phyloP scores from a whole-genome alignment of 1,139 yeast genomes.

The Saccharomyces hybrid region DNA sequence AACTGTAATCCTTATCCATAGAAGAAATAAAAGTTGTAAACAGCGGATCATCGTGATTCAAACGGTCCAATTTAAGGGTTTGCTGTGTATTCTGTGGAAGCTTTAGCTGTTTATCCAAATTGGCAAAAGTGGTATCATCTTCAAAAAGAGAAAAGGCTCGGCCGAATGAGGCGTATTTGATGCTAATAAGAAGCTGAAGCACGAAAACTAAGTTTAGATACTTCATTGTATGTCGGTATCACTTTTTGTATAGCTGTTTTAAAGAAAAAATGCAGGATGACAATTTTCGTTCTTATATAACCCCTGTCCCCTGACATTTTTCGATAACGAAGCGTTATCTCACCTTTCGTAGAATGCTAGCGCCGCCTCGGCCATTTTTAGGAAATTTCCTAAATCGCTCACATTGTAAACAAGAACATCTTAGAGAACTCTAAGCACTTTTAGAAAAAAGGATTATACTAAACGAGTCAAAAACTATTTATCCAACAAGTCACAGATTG shows the following conservation, averaged over 20 bases:
- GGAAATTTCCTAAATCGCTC: neutral
- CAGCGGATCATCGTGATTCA: neutral
- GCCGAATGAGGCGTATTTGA: neutral
- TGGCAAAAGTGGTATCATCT: constrained; percentile 7
- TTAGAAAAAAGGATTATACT: neutral
- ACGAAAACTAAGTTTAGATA: neutral
- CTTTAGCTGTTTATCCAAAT: constrained; percentile 5
- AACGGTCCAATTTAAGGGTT: neutral
- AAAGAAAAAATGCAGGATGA: neutral
- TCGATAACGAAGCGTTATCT: neutral
- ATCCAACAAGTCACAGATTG: neutral
- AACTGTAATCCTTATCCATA: constrained; percentile 14
- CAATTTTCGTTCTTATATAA: neutral
- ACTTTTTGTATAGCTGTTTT: neutral
- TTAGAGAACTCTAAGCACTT: neutral
- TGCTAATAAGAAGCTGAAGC: neutral
- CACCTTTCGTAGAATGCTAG: neutral
- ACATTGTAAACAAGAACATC: constrained; percentile 1
- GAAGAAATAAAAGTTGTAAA: constrained; percentile 6
- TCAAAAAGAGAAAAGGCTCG: constrained; percentile 8
- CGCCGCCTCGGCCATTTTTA: neutral
- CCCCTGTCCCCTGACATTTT: neutral
- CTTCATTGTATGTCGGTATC: neutral
- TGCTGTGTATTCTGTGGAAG: constrained; percentile 3
- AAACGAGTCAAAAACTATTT: neutral